phyloP scores from a whole-genome alignment of 768 basidiomycete genomes.

The Pilatotrama ljubarskyi region DNA sequence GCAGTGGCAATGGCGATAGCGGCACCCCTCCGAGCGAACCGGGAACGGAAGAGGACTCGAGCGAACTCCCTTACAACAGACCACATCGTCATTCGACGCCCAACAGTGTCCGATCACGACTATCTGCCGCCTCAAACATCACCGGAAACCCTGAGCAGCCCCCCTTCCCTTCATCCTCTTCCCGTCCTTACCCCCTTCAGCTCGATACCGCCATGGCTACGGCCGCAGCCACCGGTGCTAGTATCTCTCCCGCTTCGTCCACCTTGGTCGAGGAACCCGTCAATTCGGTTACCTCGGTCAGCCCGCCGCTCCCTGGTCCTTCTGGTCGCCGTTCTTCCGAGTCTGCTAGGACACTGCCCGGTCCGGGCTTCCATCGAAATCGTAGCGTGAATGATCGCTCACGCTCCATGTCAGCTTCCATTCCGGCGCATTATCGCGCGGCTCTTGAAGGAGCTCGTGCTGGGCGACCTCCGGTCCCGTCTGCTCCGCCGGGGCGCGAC shows the following conservation, averaged over 20 bases:
- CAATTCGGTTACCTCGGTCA: conserved; percentile 26
- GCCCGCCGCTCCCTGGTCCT: not conserved
- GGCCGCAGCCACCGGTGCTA: conserved; percentile 14
- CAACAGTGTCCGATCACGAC: conserved; percentile 27
- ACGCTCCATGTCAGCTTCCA: conserved; percentile 73
- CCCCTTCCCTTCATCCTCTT: conserved; percentile 40
- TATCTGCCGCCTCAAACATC: conserved; percentile 26
- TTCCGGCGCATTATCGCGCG: conserved; percentile 48
- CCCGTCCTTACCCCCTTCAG: conserved; percentile 54
- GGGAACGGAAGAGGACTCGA: conserved; percentile 21
- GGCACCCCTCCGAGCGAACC: conserved; percentile 22
- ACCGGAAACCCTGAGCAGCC: conserved; percentile 25
- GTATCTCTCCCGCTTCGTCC: conserved; percentile 39
- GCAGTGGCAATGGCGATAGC: conserved; percentile 7
- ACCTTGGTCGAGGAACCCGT: conserved; percentile 38
- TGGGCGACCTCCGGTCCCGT: conserved; percentile 29
- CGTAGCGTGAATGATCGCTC: conserved; percentile 67
- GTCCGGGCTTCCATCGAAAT: conserved; percentile 55
- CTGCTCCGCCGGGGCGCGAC: conserved; percentile 32
- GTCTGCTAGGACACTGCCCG: conserved; percentile 62
- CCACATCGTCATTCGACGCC: conserved; percentile 21
- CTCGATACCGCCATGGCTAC: conserved; percentile 50
- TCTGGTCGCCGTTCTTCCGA: conserved; percentile 63
- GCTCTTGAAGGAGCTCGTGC: conserved; percentile 37
- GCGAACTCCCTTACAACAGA: conserved; percentile 24